phyloP scores from a whole-genome alignment of 768 basidiomycete genomes.

The Tylopilus balloui region DNA sequence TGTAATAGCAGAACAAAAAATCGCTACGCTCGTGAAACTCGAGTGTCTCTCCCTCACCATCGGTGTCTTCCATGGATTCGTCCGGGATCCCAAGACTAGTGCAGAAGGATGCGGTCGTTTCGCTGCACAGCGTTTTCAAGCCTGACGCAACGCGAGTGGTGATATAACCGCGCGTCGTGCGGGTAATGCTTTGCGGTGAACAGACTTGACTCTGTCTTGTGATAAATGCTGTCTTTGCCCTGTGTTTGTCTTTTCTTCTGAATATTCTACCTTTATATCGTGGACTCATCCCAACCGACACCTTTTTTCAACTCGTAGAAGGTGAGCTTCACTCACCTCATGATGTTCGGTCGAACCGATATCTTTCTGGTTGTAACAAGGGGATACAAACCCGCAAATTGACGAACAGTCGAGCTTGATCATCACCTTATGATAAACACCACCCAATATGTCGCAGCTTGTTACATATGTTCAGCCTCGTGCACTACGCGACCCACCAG shows the following conservation, averaged over 20 bases:
- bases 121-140: not conserved
- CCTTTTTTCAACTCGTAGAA: not conserved
- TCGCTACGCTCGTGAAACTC: not conserved
- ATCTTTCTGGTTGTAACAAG: not conserved
- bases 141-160: not conserved
- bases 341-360: not conserved
- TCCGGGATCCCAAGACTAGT: not conserved
- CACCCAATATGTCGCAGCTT: not conserved
- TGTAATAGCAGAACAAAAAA: conserved; percentile 22
- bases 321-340: not conserved
- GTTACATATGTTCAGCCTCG: not conserved
- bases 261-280: not conserved
- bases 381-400: not conserved
- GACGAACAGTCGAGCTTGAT: not conserved
- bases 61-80: not conserved
- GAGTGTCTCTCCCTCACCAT: not conserved
- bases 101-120: not conserved
- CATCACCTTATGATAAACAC: not conserved
- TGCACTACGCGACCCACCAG: not conserved
- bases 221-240: not conserved
- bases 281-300: not conserved
- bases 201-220: not conserved
- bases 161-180: not conserved
- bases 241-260: not conserved
- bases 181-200: not conserved